These are phyloP conservation scores for Cytospora leucostoma DNA, from an alignment of 2,329 filamentous ascomycete species.

Conservation along the genomic window DNA sequence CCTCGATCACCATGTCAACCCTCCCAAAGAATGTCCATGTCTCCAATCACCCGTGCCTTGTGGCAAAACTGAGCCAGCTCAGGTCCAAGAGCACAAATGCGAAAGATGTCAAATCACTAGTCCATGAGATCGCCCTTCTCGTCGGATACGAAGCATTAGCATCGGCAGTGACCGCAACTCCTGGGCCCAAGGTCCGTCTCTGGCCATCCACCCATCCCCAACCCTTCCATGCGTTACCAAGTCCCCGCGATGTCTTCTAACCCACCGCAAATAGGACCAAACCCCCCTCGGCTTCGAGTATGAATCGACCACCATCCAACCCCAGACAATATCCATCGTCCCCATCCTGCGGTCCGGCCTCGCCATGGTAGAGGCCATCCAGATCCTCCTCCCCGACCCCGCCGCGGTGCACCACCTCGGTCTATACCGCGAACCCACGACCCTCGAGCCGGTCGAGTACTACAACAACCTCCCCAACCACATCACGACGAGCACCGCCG, in stretches of 20 bases:
- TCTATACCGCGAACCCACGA: constrained; percentile 86
- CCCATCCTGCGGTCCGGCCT: constrained; percentile 92
- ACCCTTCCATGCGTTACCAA: neutral
- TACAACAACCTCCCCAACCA: constrained; percentile 95
- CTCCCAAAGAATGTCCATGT: constrained; percentile 70
- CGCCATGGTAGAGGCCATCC: constrained; percentile 85
- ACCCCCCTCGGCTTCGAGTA: constrained; percentile 81
- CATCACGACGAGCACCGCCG: constrained; percentile 41
- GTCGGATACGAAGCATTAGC: constrained; percentile 80
- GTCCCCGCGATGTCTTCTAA: neutral
- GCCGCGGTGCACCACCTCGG: constrained; percentile 91
- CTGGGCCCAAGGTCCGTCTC: constrained; percentile 63
- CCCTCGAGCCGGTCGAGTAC: constrained; percentile 89
- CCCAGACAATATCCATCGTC: constrained; percentile 74
- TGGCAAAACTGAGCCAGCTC: constrained; percentile 86
- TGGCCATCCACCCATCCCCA: constrained; percentile 9
- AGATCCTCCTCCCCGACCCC: constrained; percentile 76
- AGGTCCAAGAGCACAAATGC: constrained; percentile 71
- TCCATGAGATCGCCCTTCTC: constrained; percentile 85
- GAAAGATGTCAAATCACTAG: constrained; percentile 75
- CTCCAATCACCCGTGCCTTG: constrained; percentile 82
- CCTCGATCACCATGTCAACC: constrained; percentile 32
- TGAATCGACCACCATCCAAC: constrained; percentile 62
- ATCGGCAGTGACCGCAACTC: constrained; percentile 55
- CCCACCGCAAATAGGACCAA: constrained; percentile 56